Evolutionary conservation across 176 grass and related monocot genomes (phyloP).

Genomic region (Carex scoparia): DNA sequence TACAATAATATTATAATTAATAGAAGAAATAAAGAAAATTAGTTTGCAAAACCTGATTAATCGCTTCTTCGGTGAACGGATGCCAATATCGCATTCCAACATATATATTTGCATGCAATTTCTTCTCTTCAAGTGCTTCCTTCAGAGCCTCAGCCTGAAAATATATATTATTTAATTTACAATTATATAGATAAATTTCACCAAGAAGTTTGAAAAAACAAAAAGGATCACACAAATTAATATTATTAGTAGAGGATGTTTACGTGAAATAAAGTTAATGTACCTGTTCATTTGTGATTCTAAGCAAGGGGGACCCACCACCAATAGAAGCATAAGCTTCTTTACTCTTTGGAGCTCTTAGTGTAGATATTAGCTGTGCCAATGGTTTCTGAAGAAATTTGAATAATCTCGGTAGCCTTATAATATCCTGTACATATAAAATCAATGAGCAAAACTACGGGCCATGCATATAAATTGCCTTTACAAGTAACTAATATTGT

Average conservation of each 20-base stretch:
- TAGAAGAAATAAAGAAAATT: not conserved
- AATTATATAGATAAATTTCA: not conserved
- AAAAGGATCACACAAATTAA: not conserved
- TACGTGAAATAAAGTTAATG: not conserved
- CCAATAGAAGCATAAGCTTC: conserved; percentile 94
- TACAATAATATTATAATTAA: not conserved
- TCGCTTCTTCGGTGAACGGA: conserved; percentile 88
- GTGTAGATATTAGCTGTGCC: conserved; percentile 82
- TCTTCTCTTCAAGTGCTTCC: conserved; percentile 53
- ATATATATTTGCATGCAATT: conserved; percentile 76
- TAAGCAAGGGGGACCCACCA: conserved; percentile 87
- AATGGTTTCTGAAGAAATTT: conserved; percentile 93
- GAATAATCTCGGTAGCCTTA: conserved; percentile 83
- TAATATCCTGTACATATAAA: conserved; percentile 66
- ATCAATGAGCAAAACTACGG: not conserved
- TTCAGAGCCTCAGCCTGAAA: conserved; percentile 81
- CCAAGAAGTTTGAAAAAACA: not conserved
- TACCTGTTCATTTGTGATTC: conserved; percentile 97
- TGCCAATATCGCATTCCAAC: conserved; percentile 98
- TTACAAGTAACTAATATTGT: not conserved
- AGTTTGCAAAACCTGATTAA: conserved; percentile 55
- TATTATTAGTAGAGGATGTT: too few species aligned
- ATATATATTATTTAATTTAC: conserved; percentile 27
- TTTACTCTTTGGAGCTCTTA: conserved; percentile 98
- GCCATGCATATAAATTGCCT: not conserved